These are phyloP conservation scores for Solanum microdontum DNA, from an alignment of 257 asterid genomes.

Conservation along the genomic window DNA sequence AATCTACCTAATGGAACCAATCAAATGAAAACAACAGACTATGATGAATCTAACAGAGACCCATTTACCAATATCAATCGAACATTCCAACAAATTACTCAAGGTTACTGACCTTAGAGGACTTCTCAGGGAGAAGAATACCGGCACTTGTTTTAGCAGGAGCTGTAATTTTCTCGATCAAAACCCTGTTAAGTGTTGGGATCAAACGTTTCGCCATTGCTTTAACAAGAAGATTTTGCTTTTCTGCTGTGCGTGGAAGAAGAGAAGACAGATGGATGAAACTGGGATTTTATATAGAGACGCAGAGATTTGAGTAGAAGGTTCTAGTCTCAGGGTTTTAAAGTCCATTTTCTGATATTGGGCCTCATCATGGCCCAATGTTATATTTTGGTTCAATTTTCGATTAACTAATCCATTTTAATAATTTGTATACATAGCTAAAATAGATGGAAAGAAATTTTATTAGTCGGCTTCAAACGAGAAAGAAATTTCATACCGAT, in stretches of 20 bases:
- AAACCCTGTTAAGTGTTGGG: constrained; percentile 73
- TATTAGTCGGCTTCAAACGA: too few species aligned
- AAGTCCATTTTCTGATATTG: not conserved
- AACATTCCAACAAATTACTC: not conserved
- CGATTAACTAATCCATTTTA: too few species aligned
- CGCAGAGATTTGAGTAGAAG: constrained; percentile 20
- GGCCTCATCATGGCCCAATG: not conserved
- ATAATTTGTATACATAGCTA: too few species aligned
- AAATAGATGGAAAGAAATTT: too few species aligned
- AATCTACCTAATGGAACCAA: not conserved
- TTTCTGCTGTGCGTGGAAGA: not conserved
- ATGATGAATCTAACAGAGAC: not conserved
- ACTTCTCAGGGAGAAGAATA: constrained; percentile 79
- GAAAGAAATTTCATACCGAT: too few species aligned
- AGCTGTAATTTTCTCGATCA: constrained; percentile 65
- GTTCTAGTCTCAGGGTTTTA: constrained; percentile 21
- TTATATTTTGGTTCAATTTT: too few species aligned
- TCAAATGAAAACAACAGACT: not conserved
- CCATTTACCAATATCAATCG: not conserved
- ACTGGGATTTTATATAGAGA: not conserved
- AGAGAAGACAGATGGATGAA: not conserved
- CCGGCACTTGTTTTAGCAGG: constrained; percentile 83
- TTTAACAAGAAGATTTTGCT: not conserved
- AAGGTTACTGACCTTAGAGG: constrained; percentile 44
- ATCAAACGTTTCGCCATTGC: constrained; percentile 72